Conservation (phyloP, 345 rosid species). For the Pseudoturritis turrita region DNA sequence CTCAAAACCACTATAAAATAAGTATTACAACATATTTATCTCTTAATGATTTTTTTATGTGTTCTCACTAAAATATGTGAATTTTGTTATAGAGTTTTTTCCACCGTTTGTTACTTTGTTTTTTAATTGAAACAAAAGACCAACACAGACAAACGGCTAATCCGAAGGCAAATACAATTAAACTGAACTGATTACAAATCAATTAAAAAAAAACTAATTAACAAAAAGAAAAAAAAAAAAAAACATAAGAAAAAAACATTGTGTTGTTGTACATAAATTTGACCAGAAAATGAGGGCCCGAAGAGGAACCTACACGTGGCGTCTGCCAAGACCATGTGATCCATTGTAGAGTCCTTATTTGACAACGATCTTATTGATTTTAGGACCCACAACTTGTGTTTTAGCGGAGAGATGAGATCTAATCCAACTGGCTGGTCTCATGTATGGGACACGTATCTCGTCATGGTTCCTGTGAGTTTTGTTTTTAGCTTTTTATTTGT, state of each 20-base stretch:
- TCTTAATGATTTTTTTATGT: too few relatives aligned
- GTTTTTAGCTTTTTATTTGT: background rate
- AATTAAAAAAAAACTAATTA: too few relatives aligned
- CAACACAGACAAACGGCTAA: too few relatives aligned
- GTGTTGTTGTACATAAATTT: background rate
- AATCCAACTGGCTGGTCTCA: constrained; percentile 18
- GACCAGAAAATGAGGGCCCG: background rate
- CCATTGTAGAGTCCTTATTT: constrained; percentile 8
- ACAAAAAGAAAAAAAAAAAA: too few relatives aligned
- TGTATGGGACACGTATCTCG: constrained; percentile 10
- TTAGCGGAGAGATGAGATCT: constrained; percentile 18
- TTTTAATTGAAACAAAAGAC: too few relatives aligned
- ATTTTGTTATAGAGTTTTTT: too few relatives aligned
- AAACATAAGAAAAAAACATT: background rate
- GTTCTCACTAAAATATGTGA: too few relatives aligned
- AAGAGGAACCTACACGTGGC: constrained; percentile 11
- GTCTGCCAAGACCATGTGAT: constrained; percentile 19
- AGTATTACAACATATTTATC: too few relatives aligned
- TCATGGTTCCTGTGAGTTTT: constrained; percentile 23
- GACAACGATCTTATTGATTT: background rate
- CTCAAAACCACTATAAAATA: too few relatives aligned
- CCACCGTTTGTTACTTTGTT: too few relatives aligned
- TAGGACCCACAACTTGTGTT: constrained; percentile 9
- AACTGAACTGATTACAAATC: too few relatives aligned
- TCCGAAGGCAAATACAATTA: too few relatives aligned